Conservation (phyloP, 1,284 basidiomycete species). For the Cystobasidium pallidum region DNA sequence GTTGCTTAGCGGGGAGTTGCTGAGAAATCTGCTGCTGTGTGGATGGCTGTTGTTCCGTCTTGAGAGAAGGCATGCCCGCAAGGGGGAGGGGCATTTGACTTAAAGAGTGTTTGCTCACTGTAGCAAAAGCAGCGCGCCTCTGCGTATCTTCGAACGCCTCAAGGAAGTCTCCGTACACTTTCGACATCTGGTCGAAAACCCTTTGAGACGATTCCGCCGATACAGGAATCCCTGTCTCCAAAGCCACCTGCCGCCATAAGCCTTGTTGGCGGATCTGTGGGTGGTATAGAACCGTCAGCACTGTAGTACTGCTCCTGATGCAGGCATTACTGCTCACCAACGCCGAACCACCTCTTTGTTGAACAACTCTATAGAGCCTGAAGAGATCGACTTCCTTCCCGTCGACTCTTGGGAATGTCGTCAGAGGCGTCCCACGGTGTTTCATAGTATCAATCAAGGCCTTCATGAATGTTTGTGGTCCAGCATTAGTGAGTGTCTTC, state of each 20-base stretch:
- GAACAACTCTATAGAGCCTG: slow-evolving; percentile 50
- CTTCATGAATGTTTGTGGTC: slow-evolving; percentile 51
- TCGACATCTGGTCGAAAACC: slow-evolving; percentile 48
- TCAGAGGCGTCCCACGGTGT: slow-evolving; percentile 51
- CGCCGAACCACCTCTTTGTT: slow-evolving; percentile 46
- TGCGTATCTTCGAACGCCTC: slow-evolving; percentile 51
- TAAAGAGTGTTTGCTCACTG: slow-evolving; percentile 32
- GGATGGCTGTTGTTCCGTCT: slow-evolving; percentile 3
- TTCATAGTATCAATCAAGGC: slow-evolving; percentile 51
- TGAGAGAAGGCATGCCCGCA: slow-evolving; percentile 16
- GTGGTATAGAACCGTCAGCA: no score
- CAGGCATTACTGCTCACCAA: slow-evolving; percentile 16
- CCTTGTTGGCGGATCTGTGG: slow-evolving; percentile 47
- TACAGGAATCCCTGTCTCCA: slow-evolving; percentile 47
- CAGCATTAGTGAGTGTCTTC: slow-evolving; percentile 42
- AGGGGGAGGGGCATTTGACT: slow-evolving; percentile 18
- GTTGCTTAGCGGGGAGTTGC: not conserved
- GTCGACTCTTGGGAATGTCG: slow-evolving; percentile 47
- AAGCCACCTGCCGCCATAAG: slow-evolving; percentile 49
- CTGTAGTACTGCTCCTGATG: not conserved
- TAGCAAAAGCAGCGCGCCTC: slow-evolving; percentile 43
- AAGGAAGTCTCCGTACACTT: slow-evolving; percentile 47
- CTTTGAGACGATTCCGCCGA: slow-evolving; percentile 44
- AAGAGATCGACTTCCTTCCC: slow-evolving; percentile 51
- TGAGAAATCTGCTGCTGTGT: slow-evolving; percentile 17